phyloP scores from a whole-genome alignment of 2,329 filamentous ascomycete species.

The Rhynchosporium agropyri region DNA sequence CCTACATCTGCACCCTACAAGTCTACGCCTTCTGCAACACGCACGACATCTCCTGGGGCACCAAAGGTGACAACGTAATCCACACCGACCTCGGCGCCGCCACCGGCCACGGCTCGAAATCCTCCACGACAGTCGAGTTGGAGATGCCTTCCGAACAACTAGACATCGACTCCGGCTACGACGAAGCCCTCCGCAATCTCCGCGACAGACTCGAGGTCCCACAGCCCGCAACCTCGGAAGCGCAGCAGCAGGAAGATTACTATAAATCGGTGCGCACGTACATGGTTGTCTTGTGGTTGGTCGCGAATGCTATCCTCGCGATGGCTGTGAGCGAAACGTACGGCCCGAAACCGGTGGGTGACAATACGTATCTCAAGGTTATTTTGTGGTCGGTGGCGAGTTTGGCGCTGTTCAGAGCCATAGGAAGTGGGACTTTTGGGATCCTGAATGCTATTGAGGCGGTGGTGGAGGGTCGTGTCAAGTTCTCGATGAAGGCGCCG shows the following conservation, averaged over 20 bases:
- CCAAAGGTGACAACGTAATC: slow-evolving; percentile 95
- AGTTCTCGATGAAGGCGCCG: slow-evolving; percentile 39
- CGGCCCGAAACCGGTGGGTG: slow-evolving; percentile 66
- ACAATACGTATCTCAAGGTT: slow-evolving; percentile 90
- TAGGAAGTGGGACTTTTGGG: slow-evolving; percentile 80
- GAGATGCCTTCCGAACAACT: slow-evolving; percentile 98
- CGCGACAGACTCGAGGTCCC: slow-evolving; percentile 89
- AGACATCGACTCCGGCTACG: slow-evolving; percentile 96
- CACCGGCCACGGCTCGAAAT: slow-evolving; percentile 72
- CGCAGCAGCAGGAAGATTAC: slow-evolving; percentile 95
- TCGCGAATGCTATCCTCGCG: slow-evolving; percentile 86
- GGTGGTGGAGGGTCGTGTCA: slow-evolving; percentile 80
- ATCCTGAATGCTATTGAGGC: slow-evolving; percentile 83
- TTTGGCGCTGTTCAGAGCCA: slow-evolving; percentile 82
- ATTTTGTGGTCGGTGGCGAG: slow-evolving; percentile 90
- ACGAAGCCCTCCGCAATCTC: slow-evolving; percentile 94
- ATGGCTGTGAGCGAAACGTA: slow-evolving; percentile 94
- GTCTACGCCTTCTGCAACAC: slow-evolving; percentile 99
- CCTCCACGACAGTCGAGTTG: slow-evolving; percentile 78
- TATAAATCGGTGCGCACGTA: slow-evolving; percentile 97
- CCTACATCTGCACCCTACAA: slow-evolving; percentile 95
- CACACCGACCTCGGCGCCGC: slow-evolving; percentile 91
- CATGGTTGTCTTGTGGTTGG: slow-evolving; percentile 96
- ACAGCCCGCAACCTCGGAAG: slow-evolving; percentile 61
- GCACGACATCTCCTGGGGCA: slow-evolving; percentile 98